Base-by-base conservation (phyloP, 768 basidiomycete genomes). In the Hirschioporus abietinus region DNA sequence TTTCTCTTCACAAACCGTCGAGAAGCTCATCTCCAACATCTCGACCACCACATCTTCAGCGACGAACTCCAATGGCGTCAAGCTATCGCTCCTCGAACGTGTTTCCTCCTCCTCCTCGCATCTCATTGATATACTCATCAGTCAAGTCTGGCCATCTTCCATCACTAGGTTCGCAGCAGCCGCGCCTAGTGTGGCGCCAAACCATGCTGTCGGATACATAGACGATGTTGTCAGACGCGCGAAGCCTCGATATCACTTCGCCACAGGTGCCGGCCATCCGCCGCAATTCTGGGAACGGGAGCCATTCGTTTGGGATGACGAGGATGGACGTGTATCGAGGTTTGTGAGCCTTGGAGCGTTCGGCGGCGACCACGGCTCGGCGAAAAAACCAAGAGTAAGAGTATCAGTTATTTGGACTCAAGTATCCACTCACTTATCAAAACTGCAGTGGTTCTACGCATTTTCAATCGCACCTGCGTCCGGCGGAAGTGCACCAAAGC, bases 251-350 rank as follows among this genome's bases (percentile, higher is more conserved):
- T 99, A 99, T 78, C 88, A 96, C 71, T 93, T 99, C 73, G 85
- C 90, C 24, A 84, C 85, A 63, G 81, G 82, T 9, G 87, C 85
- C 17, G 87, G 88, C 0, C 77, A 81, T n/a, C 84, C 85, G 17
- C 83, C 91, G 0, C 84, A 83, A 64, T 99, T 97, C 75, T 99
- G 96, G 95, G 97, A 99, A 75, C 81, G 96, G 64, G 95, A 98
- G 67, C 96, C 97, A 0, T 96, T 89, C 74, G 75, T 84, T 4
- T 98, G 95, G 95, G 85, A 86, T 58, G 88, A 88, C 36, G 88
- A 89, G 64, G 79, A 79, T 27, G 84, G 81, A 23, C 84, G 93
- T 35, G 78, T 91, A 57, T 86, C 89, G 34, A 82, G 95, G 52
- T 96, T 96, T 69, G 83, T 99, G 59, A 89, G 91, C 68, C 80